Conservation (phyloP, 1,284 basidiomycete genomes). For the Irpex sp. region DNA sequence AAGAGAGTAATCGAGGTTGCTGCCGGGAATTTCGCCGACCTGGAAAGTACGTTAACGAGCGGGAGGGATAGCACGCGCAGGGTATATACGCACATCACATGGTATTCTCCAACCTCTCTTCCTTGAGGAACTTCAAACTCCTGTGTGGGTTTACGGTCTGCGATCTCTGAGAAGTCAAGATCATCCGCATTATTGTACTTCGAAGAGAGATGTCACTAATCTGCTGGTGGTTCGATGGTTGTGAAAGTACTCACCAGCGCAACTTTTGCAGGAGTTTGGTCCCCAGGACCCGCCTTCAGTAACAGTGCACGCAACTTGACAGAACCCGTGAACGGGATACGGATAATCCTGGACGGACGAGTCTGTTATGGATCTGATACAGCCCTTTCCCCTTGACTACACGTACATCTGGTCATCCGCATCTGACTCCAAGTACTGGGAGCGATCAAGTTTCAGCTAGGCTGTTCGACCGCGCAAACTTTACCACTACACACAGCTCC, state of each 20-base stretch:
- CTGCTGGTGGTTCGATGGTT: not conserved
- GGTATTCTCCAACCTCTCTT: constrained; percentile 75
- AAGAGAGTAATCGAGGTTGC: constrained; percentile 70
- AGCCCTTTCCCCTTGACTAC: constrained; percentile 3
- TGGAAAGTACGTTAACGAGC: constrained; percentile 23
- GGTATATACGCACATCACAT: constrained; percentile 41
- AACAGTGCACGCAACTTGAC: constrained; percentile 74
- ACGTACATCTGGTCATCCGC: constrained; percentile 77
- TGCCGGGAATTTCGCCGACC: constrained; percentile 75
- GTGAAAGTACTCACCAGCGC: constrained; percentile 44
- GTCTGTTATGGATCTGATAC: not conserved
- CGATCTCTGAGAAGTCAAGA: constrained; percentile 75
- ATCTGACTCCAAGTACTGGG: constrained; percentile 74
- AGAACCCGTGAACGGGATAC: constrained; percentile 76
- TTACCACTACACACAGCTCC: constrained; percentile 40
- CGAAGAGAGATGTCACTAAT: not conserved
- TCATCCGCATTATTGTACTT: constrained; percentile 70
- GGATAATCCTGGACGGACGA: constrained; percentile 55
- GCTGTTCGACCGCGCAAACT: not conserved
- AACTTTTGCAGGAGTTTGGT: constrained; percentile 68
- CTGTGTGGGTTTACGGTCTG: constrained; percentile 57
- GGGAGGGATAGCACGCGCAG: not conserved
- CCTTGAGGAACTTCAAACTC: constrained; percentile 65
- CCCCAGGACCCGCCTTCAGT: constrained; percentile 69
- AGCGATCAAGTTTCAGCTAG: constrained; percentile 7